phyloP scores from a whole-genome alignment of 805 yeast species.

The Candida bentonensis region DNA sequence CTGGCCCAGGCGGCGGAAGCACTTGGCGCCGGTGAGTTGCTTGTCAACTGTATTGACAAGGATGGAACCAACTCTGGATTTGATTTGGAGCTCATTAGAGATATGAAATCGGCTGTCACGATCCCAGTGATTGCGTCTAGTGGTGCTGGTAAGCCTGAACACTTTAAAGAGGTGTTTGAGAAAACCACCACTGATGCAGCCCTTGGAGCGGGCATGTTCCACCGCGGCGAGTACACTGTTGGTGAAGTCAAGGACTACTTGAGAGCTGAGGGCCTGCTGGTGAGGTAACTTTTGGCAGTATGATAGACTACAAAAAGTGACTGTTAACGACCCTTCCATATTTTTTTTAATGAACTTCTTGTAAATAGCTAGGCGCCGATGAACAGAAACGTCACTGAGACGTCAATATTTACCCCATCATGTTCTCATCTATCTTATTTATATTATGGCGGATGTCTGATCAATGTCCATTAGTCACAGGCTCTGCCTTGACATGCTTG shows the following conservation, averaged over 20 bases:
- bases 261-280: slow-evolving; percentile 45
- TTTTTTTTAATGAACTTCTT: too few species aligned
- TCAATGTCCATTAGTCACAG: slow-evolving; percentile 1
- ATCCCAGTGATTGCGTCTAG: slow-evolving; percentile 96
- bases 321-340: too few species aligned
- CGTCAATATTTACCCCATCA: too few species aligned
- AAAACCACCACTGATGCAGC: slow-evolving; percentile 89
- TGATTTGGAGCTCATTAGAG: slow-evolving; percentile 72
- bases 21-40: slow-evolving; percentile 91
- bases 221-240: slow-evolving; percentile 85
- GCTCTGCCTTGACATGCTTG: not conserved
- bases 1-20: slow-evolving; percentile 79
- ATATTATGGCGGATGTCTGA: too few species aligned
- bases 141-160: slow-evolving; percentile 92
- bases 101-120: slow-evolving; percentile 58
- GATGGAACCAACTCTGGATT: slow-evolving; percentile 95
- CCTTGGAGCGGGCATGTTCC: slow-evolving; percentile 97
- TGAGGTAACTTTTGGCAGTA: slow-evolving; percentile 31
- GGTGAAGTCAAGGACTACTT: slow-evolving; percentile 65
- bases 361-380: too few species aligned
- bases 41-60: slow-evolving; percentile 88
- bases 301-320: not conserved
- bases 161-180: slow-evolving; percentile 76
- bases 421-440: too few species aligned
- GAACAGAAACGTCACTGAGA: too few species aligned